A percentile compares a stretch with the other conserved stretches of the same genome.
Conservation (phyloP, 73 alveolate species). For the Tetrahymena malaccensis region DNA sequence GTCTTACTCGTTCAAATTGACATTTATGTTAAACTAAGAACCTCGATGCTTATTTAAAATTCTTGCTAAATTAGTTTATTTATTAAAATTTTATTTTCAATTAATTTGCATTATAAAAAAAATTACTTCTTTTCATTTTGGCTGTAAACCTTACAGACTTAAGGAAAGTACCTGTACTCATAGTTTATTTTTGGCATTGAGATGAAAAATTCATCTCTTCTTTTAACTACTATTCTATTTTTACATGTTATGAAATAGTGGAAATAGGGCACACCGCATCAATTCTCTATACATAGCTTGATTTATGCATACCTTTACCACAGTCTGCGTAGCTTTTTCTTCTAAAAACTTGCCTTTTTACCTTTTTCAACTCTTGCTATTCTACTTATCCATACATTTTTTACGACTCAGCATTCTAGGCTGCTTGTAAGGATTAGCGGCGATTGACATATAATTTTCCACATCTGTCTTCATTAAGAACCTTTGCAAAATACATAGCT, state of each 20-base stretch:
- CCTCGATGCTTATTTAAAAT: neutral
- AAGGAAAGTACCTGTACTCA: neutral
- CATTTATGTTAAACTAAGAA: neutral
- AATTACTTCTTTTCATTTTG: neutral
- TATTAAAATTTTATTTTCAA: neutral
- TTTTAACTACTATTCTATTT: neutral
- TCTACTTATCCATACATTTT: neutral
- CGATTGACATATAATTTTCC: neutral
- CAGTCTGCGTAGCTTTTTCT: neutral
- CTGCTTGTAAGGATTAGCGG: neutral
- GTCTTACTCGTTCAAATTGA: neutral
- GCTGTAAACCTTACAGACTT: neutral
- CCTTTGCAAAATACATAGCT: neutral
- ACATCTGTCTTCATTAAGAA: neutral
- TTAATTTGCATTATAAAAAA: neutral
- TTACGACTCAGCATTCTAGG: neutral
- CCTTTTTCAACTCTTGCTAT: neutral
- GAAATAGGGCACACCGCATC: neutral
- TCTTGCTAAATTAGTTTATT: neutral
- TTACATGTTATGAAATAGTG: neutral
- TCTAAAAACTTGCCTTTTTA: neutral
- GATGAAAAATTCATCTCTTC: neutral
- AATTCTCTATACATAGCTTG: neutral
- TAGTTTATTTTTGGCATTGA: neutral
- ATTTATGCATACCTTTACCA: neutral